These are phyloP conservation scores for Lathyrus tuberosus DNA, from an alignment of 306 rosid genomes.

Conservation along the genomic window DNA sequence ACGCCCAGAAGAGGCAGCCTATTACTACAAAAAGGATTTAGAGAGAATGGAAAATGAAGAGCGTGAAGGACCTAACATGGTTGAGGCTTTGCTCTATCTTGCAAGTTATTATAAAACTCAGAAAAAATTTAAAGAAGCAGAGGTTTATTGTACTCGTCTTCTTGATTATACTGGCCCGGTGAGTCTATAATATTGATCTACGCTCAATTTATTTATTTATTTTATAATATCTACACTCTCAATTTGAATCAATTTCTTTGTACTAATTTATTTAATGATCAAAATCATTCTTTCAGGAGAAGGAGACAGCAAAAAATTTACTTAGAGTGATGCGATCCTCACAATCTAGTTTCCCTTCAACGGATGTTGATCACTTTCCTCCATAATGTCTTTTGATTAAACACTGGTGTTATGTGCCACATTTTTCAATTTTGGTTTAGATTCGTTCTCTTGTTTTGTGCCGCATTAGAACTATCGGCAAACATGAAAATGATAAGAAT, in stretches of 20 bases:
- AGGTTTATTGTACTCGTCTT: conserved; percentile 94
- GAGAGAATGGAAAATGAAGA: conserved; percentile 98
- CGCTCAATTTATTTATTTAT: conserved; percentile 9
- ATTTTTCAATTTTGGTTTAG: conserved; percentile 29
- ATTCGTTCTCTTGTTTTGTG: not conserved
- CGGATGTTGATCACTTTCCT: conserved; percentile 87
- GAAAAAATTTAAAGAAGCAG: conserved; percentile 83
- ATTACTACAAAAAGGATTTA: conserved; percentile 85
- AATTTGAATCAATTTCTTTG: conserved; percentile 18
- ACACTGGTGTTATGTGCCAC: not conserved
- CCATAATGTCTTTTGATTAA: conserved; percentile 46
- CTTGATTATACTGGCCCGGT: conserved; percentile 94
- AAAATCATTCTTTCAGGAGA: conserved; percentile 63
- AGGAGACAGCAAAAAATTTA: conserved; percentile 89
- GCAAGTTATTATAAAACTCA: conserved; percentile 63
- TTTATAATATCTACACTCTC: not conserved
- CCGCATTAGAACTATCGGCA: not conserved
- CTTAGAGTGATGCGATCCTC: conserved; percentile 81
- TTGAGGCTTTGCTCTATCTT: conserved; percentile 82
- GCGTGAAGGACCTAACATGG: conserved; percentile 96
- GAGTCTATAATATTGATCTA: conserved; percentile 42
- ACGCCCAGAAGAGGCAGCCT: conserved; percentile 82
- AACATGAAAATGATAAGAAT: conserved; percentile 4
- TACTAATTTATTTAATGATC: conserved; percentile 2
- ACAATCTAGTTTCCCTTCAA: conserved; percentile 64